Evolutionary conservation across 1,284 basidiomycete species (phyloP), one percentile per base, ranked within the genome.

Genomic region (Stereum hirsutum): DNA sequence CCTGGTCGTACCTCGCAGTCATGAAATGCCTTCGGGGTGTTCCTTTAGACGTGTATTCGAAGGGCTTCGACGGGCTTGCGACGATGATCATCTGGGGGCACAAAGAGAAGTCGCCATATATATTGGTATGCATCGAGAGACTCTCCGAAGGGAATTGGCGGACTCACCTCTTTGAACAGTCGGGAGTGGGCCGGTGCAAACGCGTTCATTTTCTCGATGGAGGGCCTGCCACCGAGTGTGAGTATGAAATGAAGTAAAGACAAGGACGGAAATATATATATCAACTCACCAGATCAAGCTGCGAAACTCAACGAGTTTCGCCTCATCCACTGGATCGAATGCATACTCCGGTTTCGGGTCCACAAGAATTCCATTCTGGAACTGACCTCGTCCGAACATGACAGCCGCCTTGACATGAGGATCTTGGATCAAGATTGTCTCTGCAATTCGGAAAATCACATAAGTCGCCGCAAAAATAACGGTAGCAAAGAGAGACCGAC

Each of bases 131-230:
- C 33, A 17, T 34, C 17, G 21, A 17, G 8, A 8, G 11, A 8
- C 5, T 19, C 2, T 8, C 15, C 15, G 33, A 5, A 12, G 2
- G 10, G 33, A 17, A 15, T 34, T 6, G 33, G 33, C 10, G 8
- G 15, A 34, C 33, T 10, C 33, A 64, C 48, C 48, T 49, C 46
- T 34, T 49, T 46, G 33, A 47, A 39, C 15, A 45, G n/a, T 23
- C 45, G 32, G 3, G 61, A 59, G 27, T 65, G 62, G 21, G 57
- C 52, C 3, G 63, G 62, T 21, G 58, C 60, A 20, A 56, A 58
- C 21, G 48, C 44, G 37, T 65, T 68, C 32, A 58, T 52, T 24
- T 57, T 49, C 32, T 62, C 52, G 1, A 66, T 45, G 12, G 51
- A 55, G 8, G 58, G 52, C 58, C 63, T 66, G 32, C 17, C 30